Base-by-base conservation (phyloP, 495 filamentous ascomycete genomes). In the Rostrohypoxylon terebratum region DNA sequence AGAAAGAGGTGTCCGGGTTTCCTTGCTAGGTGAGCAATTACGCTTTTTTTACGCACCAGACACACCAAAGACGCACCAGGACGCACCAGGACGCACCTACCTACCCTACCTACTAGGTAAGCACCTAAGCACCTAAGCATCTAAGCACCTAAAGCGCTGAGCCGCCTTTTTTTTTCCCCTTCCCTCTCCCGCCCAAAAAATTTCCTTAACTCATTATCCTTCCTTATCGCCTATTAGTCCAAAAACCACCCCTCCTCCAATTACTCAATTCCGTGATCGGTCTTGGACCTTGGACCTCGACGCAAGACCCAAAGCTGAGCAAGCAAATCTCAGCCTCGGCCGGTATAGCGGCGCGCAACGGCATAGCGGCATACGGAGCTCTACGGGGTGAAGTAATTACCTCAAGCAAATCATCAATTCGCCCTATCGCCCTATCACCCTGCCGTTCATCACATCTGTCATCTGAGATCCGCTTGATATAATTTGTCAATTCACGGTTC, bases 211-310 rank as follows among this genome's bases (percentile, higher is more conserved):
- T 50, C 54, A 25, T 59, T 59, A 54, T 51, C 38, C 65, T 47
- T 66, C 66, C 66, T 73, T 69, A 73, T 69, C 71, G 66, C 66
- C 23, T 69, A 69, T 73, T 66, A 70, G 66, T 40, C 66, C 63
- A 67, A 66, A 67, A 66, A 69, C 63, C 57, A 47, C 68, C 34
- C 55, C 71, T 53, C 63, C 63, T 71, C 68, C 68, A 63, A 74
- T 74, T 74, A 10, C 51, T 70, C 71, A 69, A 59, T 75, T 75
- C 72, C 72, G 73, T 68, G 73, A 75, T 75, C 69, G 69, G 68
- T 72, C 73, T 75, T 66, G 60, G 67, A 70, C 65, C 73, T 75
- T 66, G 60, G 67, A 70, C 65, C 20, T 69, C 54, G 44, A 69
- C 62, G 36, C 61, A 54, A 44, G 45, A 53, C 48, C 36, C 16